Conservation (phyloP, 2,329 filamentous ascomycete species). For the Fusarium robinianum region DNA sequence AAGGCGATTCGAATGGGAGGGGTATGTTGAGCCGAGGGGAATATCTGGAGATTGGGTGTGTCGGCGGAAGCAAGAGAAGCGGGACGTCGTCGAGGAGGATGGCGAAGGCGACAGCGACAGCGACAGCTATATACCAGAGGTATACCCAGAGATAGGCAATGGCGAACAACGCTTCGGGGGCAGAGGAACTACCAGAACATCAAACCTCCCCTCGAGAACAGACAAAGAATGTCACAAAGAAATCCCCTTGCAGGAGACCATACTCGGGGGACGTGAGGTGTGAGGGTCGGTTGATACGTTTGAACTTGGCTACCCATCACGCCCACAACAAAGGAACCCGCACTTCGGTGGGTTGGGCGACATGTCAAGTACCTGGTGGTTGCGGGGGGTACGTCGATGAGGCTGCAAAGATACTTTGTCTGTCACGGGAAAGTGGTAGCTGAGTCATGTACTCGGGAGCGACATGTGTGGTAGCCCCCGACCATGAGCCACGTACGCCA, state of each 20-base stretch:
- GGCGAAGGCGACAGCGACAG: constrained; percentile 14
- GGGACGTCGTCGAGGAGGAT: constrained; percentile 14
- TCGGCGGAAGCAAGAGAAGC: too few species aligned
- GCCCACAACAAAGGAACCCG: constrained; percentile 25
- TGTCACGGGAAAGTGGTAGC: not conserved
- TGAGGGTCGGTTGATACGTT: constrained; percentile 11
- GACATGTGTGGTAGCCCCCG: constrained; percentile 12
- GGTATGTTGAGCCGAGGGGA: too few species aligned
- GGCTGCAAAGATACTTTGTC: constrained; percentile 10
- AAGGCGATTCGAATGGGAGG: too few species aligned
- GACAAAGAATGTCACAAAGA: too few species aligned
- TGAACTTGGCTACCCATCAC: constrained; percentile 26
- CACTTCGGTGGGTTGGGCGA: constrained; percentile 21
- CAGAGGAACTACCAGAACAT: constrained; percentile 12
- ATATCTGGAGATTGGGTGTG: too few species aligned
- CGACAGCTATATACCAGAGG: too few species aligned
- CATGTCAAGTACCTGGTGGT: constrained; percentile 22
- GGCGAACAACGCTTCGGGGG: constrained; percentile 24
- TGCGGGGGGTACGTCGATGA: constrained; percentile 25
- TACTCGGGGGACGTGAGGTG: constrained; percentile 9
- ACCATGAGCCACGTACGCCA: constrained; percentile 37
- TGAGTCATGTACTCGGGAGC: constrained; percentile 11
- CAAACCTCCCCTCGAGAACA: constrained; percentile 27
- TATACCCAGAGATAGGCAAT: constrained; percentile 13
- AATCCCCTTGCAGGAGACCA: constrained; percentile 11